A percentile compares a stretch with the other conserved stretches of the same genome.
These are phyloP conservation scores for Populus hybrid DNA, from an alignment of 441 rosid genomes.

Conservation along the genomic window DNA sequence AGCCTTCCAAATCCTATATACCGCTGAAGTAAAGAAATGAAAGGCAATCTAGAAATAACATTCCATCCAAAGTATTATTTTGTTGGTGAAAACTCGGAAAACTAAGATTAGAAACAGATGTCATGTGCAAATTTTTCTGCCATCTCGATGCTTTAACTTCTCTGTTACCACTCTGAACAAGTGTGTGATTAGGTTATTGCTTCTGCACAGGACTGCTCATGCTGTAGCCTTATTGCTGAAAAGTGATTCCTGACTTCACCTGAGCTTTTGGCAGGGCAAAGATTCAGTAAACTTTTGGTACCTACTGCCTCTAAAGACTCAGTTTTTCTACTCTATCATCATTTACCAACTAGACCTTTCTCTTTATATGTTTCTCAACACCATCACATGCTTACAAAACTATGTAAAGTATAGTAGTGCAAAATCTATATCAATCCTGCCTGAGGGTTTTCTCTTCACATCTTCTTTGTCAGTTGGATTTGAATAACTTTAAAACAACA, in stretches of 20 bases:
- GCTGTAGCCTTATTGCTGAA: constrained; percentile 54
- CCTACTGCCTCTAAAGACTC: constrained; percentile 6
- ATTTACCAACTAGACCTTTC: neutral
- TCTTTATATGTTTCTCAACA: neutral
- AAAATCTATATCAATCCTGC: neutral
- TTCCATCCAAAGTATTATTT: neutral
- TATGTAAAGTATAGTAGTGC: neutral
- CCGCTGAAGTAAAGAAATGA: neutral
- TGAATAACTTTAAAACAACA: neutral
- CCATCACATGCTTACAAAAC: neutral
- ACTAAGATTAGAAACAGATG: neutral
- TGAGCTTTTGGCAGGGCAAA: constrained; percentile 39
- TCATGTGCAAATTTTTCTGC: neutral
- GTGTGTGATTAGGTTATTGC: neutral
- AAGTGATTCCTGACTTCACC: constrained; percentile 40
- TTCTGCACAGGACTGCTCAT: constrained; percentile 44
- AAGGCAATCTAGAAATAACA: neutral
- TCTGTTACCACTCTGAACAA: neutral
- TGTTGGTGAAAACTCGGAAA: neutral
- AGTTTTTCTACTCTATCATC: neutral
- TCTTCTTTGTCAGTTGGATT: neutral
- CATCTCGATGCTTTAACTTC: neutral
- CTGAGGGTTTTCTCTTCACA: neutral
- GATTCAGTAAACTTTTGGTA: constrained; percentile 66
- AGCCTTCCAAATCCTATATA: neutral